A percentile compares a stretch with the other conserved stretches of the same genome.
Conservation (phyloP, 495 filamentous ascomycete species). For the Astrothelium macrocarpum region DNA sequence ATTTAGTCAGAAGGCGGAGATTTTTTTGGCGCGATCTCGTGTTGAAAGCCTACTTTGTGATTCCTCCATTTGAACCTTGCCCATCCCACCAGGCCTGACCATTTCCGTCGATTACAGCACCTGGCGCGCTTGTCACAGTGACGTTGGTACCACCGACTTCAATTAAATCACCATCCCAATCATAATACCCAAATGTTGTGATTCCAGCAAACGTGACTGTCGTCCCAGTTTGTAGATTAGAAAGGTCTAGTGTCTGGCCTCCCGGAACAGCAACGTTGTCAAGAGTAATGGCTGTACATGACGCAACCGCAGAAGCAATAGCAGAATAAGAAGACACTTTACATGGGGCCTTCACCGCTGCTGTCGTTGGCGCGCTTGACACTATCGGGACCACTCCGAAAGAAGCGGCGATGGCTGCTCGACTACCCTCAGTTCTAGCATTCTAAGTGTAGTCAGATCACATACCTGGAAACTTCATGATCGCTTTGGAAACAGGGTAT, state of each 20-base stretch:
- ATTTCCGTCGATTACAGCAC: slow-evolving; percentile 38
- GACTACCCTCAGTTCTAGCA: background rate
- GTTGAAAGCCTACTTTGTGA: slow-evolving; percentile 34
- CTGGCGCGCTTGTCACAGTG: slow-evolving; percentile 34
- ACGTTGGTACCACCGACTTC: slow-evolving; percentile 39
- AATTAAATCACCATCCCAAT: slow-evolving; percentile 45
- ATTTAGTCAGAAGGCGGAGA: slow-evolving; percentile 14
- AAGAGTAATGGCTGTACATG: slow-evolving; percentile 16
- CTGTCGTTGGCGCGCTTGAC: background rate
- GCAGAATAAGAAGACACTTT: slow-evolving; percentile 37
- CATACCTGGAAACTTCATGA: background rate
- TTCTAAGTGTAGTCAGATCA: background rate
- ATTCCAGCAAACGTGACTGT: slow-evolving; percentile 43
- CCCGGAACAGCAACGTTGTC: slow-evolving; percentile 43
- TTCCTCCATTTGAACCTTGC: slow-evolving; percentile 45
- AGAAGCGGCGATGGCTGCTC: background rate
- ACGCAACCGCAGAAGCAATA: slow-evolving; percentile 38
- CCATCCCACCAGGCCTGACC: slow-evolving; percentile 46
- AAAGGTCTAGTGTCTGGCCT: slow-evolving; percentile 44
- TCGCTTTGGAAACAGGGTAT: background rate
- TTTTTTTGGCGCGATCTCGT: background rate
- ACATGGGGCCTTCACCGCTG: slow-evolving; percentile 27
- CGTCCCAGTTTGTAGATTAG: slow-evolving; percentile 37
- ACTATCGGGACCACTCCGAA: background rate
- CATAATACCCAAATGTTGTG: slow-evolving; percentile 45